Evolutionary conservation across 805 yeast genomes (phyloP), one percentile per base, ranked within the genome.

Genomic region (Saturnispora hagleri): DNA sequence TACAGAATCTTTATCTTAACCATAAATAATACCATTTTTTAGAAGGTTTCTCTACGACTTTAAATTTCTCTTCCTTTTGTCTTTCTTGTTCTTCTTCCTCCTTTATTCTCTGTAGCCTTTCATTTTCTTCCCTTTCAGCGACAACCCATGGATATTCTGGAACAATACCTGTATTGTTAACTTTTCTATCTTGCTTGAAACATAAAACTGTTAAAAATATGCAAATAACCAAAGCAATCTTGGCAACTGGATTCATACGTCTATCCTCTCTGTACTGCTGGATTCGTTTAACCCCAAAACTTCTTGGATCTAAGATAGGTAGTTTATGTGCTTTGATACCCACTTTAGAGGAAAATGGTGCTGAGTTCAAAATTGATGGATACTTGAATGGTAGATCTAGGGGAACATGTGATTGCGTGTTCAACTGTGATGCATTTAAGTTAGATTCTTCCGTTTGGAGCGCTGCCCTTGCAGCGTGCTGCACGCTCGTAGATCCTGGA

Each of bases 381-480:
- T 69, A 47, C 26, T 63, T 62, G 60, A 82, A 82, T 1, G 87
- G 85, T 51, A 83, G 68, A 62, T 84, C 89, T 46, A 73, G 74
- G 1, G 87, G 89, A 4, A 49, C 49, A n/a, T 51, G 55, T 0
- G 51, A 48, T 35, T 55, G 48, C 8, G 43, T 49, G 43, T 55
- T 53, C 28, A 58, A 22, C 17, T 53, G 53, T 15, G 49, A 42
- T 17, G 57, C 45, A 40, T 52, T 55, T 7, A 52, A n/a, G 15
- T 46, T 48, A 18, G 41, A 47, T n/a, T 22, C 38, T 9, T 51
- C 50, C 40, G 50, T 48, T 18, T 56, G 58, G 15, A 52, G 45
- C 28, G 58, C 58, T 2, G 53, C 50, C 18, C 46, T 51, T 4
- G 44, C 44, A 3, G 52, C 55, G 10, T 52, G 46, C 17, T 51